These are phyloP conservation scores for Phaffomyces antillensis DNA, from an alignment of 805 yeast species.

Conservation along the genomic window DNA sequence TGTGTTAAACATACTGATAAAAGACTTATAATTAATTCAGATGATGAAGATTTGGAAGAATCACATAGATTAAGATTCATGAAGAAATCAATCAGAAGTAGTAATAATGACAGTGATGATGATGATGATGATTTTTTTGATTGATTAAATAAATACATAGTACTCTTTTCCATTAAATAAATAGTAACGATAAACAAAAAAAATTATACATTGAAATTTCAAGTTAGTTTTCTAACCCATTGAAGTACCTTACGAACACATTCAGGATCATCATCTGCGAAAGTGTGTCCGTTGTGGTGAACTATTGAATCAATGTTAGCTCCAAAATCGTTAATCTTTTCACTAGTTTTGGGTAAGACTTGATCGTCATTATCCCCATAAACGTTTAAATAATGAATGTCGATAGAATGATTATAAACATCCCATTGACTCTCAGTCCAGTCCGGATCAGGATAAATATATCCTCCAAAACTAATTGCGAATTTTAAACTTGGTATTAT, in stretches of 20 bases:
- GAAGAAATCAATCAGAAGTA: constrained; percentile 45
- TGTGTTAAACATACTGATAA: constrained; percentile 63
- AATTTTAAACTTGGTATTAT: constrained; percentile 3
- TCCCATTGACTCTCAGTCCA: neutral
- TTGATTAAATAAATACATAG: constrained; percentile 12
- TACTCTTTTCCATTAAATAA: too few relatives aligned
- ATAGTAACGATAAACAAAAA: neutral
- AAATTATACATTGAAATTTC: neutral
- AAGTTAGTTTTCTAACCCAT: constrained; percentile 7
- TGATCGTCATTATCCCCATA: constrained; percentile 8
- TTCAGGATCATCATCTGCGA: constrained; percentile 8
- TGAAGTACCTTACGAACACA: constrained; percentile 1
- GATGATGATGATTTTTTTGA: constrained; percentile 44
- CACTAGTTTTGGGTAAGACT: constrained; percentile 6
- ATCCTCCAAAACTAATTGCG: constrained; percentile 4
- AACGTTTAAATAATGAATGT: constrained; percentile 5
- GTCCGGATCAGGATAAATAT: constrained; percentile 3
- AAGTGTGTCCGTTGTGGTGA: constrained; percentile 9
- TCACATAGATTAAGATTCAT: constrained; percentile 46
- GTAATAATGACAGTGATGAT: constrained; percentile 34
- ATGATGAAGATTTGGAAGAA: constrained; percentile 55
- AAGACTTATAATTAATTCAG: constrained; percentile 53
- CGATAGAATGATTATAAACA: neutral
- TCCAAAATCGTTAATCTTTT: constrained; percentile 1
- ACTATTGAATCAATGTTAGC: neutral